phyloP scores from a whole-genome alignment of 225 moss, liverwort and hornwort genomes.

The Ulota crispa region DNA sequence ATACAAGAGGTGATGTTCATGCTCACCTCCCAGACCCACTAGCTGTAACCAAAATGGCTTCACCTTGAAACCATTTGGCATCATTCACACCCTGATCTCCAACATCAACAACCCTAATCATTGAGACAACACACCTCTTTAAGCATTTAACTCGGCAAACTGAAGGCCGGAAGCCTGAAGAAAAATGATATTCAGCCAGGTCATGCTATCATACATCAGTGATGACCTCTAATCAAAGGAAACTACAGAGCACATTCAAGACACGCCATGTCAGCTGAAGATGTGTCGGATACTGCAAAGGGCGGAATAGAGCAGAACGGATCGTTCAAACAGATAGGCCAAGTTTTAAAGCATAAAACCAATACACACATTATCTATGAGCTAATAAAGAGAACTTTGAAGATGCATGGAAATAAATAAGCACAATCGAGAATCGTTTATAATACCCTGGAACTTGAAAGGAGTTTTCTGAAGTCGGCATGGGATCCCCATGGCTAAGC shows the following conservation, averaged over 20 bases:
- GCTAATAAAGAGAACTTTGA: neutral
- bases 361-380: neutral
- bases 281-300: neutral
- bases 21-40: constrained; percentile 91
- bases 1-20: neutral
- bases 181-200: neutral
- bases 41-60: constrained; percentile 79
- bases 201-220: neutral
- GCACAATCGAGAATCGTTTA: neutral
- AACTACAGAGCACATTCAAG: neutral
- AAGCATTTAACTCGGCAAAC: neutral
- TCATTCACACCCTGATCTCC: constrained; percentile 98
- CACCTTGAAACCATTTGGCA: constrained; percentile 83
- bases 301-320: neutral
- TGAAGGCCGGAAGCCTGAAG: neutral
- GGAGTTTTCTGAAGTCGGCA: constrained; percentile 85
- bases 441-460: constrained; percentile 86
- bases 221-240: neutral
- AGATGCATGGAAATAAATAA: neutral
- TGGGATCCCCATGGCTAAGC: constrained; percentile 84
- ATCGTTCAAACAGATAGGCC: neutral
- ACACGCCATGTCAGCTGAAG: neutral
- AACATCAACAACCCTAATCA: constrained; percentile 61
- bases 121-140: neutral
- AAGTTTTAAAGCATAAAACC: neutral